Conservation (phyloP, 2,329 filamentous ascomycete genomes). For the Lachnellula cervina region DNA sequence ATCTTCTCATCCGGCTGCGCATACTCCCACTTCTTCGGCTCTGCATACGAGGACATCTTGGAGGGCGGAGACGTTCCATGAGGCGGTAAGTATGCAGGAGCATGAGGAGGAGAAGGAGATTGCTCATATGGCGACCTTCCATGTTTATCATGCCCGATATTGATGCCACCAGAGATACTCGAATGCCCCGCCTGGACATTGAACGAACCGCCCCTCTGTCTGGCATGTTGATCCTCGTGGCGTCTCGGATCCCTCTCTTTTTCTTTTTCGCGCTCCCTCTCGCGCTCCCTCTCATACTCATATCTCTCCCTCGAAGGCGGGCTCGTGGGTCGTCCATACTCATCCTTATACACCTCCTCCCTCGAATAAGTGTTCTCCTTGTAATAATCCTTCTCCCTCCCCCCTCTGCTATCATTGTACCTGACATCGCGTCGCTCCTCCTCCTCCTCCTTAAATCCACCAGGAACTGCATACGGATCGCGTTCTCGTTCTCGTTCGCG, state of each 20-base stretch:
- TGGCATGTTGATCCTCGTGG: constrained; percentile 18
- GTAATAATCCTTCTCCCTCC: constrained; percentile 15
- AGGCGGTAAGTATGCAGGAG: no score
- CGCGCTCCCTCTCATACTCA: constrained; percentile 22
- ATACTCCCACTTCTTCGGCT: constrained; percentile 35
- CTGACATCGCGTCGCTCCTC: constrained; percentile 10
- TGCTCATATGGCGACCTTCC: constrained; percentile 9
- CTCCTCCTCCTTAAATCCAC: constrained; percentile 18
- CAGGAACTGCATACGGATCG: constrained; percentile 15
- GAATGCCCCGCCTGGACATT: constrained; percentile 22
- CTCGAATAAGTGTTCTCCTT: constrained; percentile 6
- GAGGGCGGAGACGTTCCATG: background rate
- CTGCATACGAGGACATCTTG: constrained; percentile 24
- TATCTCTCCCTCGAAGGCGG: constrained; percentile 11
- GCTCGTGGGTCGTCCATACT: constrained; percentile 10
- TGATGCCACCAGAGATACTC: constrained; percentile 22
- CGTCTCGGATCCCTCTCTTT: constrained; percentile 21
- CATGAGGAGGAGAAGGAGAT: constrained; percentile 6
- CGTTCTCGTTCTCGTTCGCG: no score
- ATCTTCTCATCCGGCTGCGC: constrained; percentile 33
- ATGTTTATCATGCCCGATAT: constrained; percentile 18
- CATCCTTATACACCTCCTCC: constrained; percentile 6
- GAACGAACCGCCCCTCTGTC: constrained; percentile 24
- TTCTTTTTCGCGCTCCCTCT: constrained; percentile 25
- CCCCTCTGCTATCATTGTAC: constrained; percentile 11